phyloP scores from a whole-genome alignment of 2,329 filamentous ascomycete species.

The Pseudopyricularia cyperi region DNA sequence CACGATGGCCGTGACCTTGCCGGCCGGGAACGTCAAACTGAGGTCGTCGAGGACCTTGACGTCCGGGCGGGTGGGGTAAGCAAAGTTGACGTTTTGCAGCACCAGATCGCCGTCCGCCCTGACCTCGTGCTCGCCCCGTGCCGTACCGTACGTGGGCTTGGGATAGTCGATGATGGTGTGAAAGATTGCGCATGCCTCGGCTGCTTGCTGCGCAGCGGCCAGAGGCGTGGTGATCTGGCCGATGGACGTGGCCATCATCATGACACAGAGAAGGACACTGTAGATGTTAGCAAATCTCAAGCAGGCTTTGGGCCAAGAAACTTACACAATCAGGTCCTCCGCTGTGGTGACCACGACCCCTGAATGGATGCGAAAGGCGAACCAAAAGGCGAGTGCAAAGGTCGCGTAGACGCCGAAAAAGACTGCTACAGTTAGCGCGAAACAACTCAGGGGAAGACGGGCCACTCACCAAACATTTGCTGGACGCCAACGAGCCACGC shows the following conservation, averaged over 20 bases:
- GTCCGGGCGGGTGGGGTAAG: constrained; percentile 42
- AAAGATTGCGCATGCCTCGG: constrained; percentile 41
- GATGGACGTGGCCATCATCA: constrained; percentile 43
- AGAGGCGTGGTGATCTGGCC: constrained; percentile 42
- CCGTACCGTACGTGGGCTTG: constrained; percentile 19
- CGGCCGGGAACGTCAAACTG: constrained; percentile 42
- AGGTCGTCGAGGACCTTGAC: constrained; percentile 35
- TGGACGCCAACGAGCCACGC: constrained; percentile 12
- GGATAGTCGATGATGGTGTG: constrained; percentile 36
- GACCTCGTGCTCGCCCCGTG: constrained; percentile 28
- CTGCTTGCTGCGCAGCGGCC: constrained; percentile 39
- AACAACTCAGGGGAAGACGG: background rate
- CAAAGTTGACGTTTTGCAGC: constrained; percentile 51
- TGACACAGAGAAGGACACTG: constrained; percentile 41
- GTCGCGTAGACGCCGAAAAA: constrained; percentile 17
- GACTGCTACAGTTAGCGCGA: constrained; percentile 7
- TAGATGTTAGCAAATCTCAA: background rate
- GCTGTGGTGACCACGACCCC: constrained; percentile 32
- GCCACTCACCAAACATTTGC: constrained; percentile 11
- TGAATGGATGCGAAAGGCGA: constrained; percentile 37
- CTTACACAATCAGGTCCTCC: constrained; percentile 42
- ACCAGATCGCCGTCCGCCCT: constrained; percentile 37
- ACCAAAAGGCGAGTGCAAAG: constrained; percentile 51
- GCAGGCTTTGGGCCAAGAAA: background rate
- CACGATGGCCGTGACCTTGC: constrained; percentile 66